Conservation (phyloP, 2,329 filamentous ascomycete genomes). For the Fusarium sp. region DNA sequence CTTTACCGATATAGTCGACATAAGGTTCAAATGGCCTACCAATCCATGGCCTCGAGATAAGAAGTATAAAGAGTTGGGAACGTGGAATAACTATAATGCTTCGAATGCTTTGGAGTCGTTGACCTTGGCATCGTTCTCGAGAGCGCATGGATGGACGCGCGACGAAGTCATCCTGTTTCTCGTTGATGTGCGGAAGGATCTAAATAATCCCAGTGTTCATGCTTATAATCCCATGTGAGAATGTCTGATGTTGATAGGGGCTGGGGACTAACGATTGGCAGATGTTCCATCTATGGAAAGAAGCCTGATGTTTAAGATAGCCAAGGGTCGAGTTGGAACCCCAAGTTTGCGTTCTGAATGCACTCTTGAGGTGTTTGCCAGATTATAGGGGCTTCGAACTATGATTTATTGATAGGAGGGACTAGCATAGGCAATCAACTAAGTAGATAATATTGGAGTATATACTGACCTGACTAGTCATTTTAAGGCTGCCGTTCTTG, state of each 20-base stretch:
- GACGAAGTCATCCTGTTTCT: slow-evolving; percentile 18
- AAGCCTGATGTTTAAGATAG: background rate
- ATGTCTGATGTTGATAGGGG: rapidly evolving
- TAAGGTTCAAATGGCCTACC: slow-evolving; percentile 4
- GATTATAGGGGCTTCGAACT: no score
- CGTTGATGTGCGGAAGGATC: slow-evolving; percentile 16
- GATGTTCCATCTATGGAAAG: background rate
- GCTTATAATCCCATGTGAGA: slow-evolving; percentile 29
- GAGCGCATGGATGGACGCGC: slow-evolving; percentile 14
- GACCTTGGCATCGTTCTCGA: slow-evolving; percentile 12
- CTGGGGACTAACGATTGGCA: background rate
- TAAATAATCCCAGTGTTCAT: slow-evolving; percentile 10
- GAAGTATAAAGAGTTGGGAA: slow-evolving; percentile 14
- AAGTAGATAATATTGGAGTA: no score
- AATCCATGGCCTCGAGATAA: slow-evolving; percentile 23
- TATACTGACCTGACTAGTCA: no score
- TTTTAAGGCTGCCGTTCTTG: no score
- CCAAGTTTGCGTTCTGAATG: no score
- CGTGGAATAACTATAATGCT: slow-evolving; percentile 6
- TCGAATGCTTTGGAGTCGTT: background rate
- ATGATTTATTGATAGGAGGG: no score
- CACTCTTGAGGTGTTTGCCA: no score
- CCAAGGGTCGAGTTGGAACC: rapidly evolving
- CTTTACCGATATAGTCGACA: background rate
- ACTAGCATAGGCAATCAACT: no score